These are phyloP conservation scores for Dalbergia cochinchinensis DNA, from an alignment of 306 rosid genomes.

Conservation along the genomic window DNA sequence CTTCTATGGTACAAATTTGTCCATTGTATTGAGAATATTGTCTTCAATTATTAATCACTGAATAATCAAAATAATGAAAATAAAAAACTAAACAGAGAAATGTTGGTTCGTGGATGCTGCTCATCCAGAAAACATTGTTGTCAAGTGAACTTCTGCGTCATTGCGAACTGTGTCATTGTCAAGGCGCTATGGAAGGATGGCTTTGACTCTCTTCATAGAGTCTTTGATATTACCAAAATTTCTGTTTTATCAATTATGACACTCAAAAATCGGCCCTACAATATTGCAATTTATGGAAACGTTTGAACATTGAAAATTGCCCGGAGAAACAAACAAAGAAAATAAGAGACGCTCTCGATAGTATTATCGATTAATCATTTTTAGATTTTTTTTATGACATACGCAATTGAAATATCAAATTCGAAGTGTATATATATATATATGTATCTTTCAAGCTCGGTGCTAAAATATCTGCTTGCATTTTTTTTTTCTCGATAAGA, in stretches of 20 bases:
- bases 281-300: background rate
- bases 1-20: too few species aligned
- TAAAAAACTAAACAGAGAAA: background rate
- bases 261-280: background rate
- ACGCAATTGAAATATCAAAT: too few species aligned
- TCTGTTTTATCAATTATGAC: background rate
- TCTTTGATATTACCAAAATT: conserved; percentile 11
- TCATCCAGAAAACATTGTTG: background rate
- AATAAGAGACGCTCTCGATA: background rate
- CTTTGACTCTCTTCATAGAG: conserved; percentile 17
- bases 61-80: background rate
- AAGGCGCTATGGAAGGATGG: background rate
- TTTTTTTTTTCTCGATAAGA: too few species aligned
- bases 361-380: too few species aligned
- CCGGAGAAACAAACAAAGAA: background rate
- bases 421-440: too few species aligned
- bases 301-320: background rate
- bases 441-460: too few species aligned
- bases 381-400: too few species aligned
- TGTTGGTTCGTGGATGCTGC: background rate
- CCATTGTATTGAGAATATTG: too few species aligned
- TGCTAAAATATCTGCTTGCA: background rate
- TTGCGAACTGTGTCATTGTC: conserved; percentile 33
- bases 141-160: conserved; percentile 11
- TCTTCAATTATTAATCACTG: background rate